These are phyloP conservation scores for Linanthus parryae DNA, from an alignment of 148 eudicot species.

Conservation along the genomic window DNA sequence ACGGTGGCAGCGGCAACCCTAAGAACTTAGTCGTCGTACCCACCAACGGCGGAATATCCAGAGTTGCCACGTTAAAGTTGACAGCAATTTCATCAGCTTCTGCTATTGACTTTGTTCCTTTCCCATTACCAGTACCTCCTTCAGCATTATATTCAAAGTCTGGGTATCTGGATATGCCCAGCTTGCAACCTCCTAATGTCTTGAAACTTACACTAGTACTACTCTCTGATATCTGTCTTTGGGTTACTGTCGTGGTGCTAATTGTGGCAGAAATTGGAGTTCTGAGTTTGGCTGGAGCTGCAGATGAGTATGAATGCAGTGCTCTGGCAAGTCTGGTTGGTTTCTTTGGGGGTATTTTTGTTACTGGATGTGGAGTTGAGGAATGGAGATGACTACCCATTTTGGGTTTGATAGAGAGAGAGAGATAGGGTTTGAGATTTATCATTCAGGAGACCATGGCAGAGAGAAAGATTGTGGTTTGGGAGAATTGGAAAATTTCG, in stretches of 20 bases:
- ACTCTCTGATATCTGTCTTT: conserved; percentile 17
- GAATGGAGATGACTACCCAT: conserved; percentile 37
- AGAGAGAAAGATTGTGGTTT: too few relatives aligned
- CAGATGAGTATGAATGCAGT: conserved; percentile 11
- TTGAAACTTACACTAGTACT: conserved; percentile 36
- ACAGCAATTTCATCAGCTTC: conserved; percentile 33
- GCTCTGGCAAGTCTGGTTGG: conserved; percentile 5
- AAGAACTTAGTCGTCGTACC: conserved; percentile 68
- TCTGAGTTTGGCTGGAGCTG: conserved; percentile 23
- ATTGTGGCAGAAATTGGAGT: conserved; percentile 22
- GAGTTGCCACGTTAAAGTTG: conserved; percentile 41
- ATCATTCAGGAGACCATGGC: too few relatives aligned
- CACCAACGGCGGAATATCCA: conserved; percentile 78
- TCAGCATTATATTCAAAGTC: conserved; percentile 67
- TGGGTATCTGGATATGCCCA: conserved; percentile 79
- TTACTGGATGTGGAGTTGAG: conserved; percentile 32
- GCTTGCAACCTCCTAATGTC: conserved; percentile 67
- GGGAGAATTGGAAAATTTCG: too few relatives aligned
- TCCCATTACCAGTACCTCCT: conserved; percentile 72
- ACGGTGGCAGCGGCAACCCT: conserved; percentile 86
- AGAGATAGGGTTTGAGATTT: neutral
- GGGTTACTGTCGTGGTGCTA: conserved; percentile 17
- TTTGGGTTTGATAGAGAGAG: neutral
- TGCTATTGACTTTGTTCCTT: conserved; percentile 7
- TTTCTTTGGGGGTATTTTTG: conserved; percentile 21